These are phyloP conservation scores for Nicotiana obtusifolia DNA, from an alignment of 257 asterid species.

Conservation along the genomic window DNA sequence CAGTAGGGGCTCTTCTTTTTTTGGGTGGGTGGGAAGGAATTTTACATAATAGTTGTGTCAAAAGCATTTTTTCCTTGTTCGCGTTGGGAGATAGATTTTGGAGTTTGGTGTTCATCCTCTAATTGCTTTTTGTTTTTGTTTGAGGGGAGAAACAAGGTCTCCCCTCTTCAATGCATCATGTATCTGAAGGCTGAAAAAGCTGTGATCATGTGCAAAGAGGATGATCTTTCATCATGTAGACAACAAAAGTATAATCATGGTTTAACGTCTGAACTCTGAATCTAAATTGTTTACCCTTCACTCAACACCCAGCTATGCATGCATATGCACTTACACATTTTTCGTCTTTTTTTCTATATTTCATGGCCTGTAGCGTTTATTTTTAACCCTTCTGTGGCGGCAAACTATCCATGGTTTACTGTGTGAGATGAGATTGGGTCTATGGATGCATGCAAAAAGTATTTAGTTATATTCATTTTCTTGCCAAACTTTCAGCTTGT, in stretches of 20 bases:
- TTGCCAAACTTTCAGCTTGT: too few relatives aligned
- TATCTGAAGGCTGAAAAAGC: neutral
- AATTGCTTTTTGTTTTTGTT: neutral
- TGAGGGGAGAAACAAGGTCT: neutral
- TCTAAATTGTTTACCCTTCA: neutral
- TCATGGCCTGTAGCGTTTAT: neutral
- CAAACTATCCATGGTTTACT: neutral
- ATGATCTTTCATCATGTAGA: neutral
- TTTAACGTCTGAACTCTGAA: neutral
- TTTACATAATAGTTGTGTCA: neutral
- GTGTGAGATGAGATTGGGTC: neutral
- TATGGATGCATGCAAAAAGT: neutral
- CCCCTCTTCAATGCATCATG: neutral
- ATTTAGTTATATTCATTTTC: too few relatives aligned
- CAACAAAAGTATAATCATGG: neutral
- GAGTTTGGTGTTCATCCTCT: neutral
- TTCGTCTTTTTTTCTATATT: neutral
- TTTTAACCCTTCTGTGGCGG: neutral
- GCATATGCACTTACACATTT: neutral
- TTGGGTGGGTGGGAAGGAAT: neutral
- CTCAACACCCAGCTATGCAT: neutral
- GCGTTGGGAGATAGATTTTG: neutral
- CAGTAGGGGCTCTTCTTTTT: neutral
- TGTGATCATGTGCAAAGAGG: neutral
- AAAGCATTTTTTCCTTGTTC: neutral